Evolutionary conservation across 1,284 basidiomycete genomes (phyloP).

Genomic region (Afroboletus lepidellus): DNA sequence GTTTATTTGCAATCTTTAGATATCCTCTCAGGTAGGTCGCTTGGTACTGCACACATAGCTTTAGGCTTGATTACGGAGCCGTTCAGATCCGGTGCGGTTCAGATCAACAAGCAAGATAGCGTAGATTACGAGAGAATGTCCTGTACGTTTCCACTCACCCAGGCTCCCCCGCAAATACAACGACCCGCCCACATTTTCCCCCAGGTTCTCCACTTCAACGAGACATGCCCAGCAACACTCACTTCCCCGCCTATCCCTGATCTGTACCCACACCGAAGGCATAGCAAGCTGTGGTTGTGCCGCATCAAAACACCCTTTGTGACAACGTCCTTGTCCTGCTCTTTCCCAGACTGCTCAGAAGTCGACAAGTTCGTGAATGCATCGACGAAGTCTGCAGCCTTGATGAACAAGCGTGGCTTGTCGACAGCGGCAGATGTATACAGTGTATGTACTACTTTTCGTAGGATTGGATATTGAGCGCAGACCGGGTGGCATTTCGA

Average conservation of each 20-base stretch:
- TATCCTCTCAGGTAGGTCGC: background rate
- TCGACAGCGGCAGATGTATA: slow-evolving; percentile 49
- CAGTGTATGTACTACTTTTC: slow-evolving; percentile 46
- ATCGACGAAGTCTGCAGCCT: slow-evolving; percentile 63
- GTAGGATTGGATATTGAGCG: slow-evolving; percentile 42
- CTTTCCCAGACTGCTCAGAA: slow-evolving; percentile 33
- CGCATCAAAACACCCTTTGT: slow-evolving; percentile 53
- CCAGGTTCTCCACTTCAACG: slow-evolving; percentile 58
- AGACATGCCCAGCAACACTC: slow-evolving; percentile 33
- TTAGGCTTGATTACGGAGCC: no score
- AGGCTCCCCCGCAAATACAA: slow-evolving; percentile 72
- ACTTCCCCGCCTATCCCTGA: slow-evolving; percentile 43
- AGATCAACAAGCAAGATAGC: slow-evolving; percentile 12
- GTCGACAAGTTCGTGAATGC: slow-evolving; percentile 43
- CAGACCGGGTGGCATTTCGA: slow-evolving; percentile 54
- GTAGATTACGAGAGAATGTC: background rate
- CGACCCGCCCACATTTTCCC: slow-evolving; percentile 54
- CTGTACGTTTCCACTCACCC: slow-evolving; percentile 38
- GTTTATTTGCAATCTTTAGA: slow-evolving; percentile 31
- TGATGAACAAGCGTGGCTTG: slow-evolving; percentile 67
- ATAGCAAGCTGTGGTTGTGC: slow-evolving; percentile 39
- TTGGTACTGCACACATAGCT: background rate
- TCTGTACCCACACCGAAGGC: slow-evolving; percentile 61
- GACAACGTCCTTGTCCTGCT: slow-evolving; percentile 56
- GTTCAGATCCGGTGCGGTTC: no score